Conservation (phyloP, 345 rosid genomes). For the Carallia brachiata region DNA sequence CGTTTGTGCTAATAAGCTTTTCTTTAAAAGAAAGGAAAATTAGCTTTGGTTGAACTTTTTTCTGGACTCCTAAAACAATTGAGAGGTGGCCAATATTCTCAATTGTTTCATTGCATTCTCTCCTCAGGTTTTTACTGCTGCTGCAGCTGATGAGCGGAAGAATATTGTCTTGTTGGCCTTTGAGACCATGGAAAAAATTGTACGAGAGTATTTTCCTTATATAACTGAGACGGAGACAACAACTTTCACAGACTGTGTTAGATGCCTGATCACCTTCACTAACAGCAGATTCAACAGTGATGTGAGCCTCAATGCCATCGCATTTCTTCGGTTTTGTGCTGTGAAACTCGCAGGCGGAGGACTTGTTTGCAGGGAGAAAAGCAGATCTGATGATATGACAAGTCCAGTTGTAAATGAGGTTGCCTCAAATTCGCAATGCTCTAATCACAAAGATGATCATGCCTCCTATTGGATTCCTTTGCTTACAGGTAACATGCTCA, state of each 20-base stretch:
- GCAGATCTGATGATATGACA: constrained; percentile 38
- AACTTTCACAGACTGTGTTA: constrained; percentile 89
- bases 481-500: constrained; percentile 64
- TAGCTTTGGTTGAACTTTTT: neutral
- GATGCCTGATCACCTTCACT: constrained; percentile 89
- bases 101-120: constrained; percentile 11
- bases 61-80: neutral
- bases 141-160: constrained; percentile 88
- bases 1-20: neutral
- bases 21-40: neutral
- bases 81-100: neutral
- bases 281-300: constrained; percentile 81
- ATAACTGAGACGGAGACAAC: constrained; percentile 94
- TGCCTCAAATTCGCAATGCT: constrained; percentile 35
- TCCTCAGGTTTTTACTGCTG: constrained; percentile 72
- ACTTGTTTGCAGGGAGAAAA: constrained; percentile 62
- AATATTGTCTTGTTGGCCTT: constrained; percentile 83
- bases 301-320: constrained; percentile 94
- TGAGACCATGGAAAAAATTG: constrained; percentile 93
- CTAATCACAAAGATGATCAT: constrained; percentile 64
- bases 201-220: constrained; percentile 83
- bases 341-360: constrained; percentile 93
- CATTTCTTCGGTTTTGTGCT: constrained; percentile 93
- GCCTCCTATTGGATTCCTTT: constrained; percentile 89
- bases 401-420: constrained; percentile 27